These are phyloP conservation scores for Solanum okadae DNA, from an alignment of 257 asterid genomes.

Conservation along the genomic window DNA sequence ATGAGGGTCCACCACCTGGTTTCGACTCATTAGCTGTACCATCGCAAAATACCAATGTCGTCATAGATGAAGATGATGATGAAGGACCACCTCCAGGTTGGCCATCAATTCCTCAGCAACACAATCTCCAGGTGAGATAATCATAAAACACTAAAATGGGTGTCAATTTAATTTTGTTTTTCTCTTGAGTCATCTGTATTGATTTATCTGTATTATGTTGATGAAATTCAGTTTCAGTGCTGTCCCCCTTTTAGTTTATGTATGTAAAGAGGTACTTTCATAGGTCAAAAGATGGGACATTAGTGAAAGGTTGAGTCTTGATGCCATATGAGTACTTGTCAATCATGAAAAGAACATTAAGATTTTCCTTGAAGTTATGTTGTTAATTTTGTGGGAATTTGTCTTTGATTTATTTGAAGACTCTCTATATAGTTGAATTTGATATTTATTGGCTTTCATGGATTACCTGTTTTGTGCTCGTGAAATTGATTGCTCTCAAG, in stretches of 20 bases:
- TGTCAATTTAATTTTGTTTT: not conserved
- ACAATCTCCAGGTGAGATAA: constrained; percentile 23
- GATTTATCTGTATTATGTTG: not conserved
- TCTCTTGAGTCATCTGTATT: not conserved
- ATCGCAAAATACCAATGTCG: constrained; percentile 3
- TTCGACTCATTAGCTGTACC: constrained; percentile 31
- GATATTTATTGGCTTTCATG: not conserved
- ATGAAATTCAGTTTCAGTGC: not conserved
- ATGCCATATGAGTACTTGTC: not conserved
- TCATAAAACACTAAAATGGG: not conserved
- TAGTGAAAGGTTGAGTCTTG: not conserved
- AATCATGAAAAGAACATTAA: not conserved
- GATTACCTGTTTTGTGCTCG: not conserved
- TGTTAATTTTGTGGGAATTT: not conserved
- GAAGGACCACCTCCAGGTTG: constrained; percentile 93
- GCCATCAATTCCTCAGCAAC: constrained; percentile 22
- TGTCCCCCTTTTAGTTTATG: not conserved
- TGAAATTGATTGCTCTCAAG: not conserved
- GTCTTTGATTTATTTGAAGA: not conserved
- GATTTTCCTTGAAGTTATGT: not conserved
- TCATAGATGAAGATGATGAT: constrained; percentile 13
- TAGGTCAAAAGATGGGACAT: not conserved
- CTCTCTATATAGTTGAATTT: not conserved
- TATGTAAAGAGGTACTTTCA: not conserved
- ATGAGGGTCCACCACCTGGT: constrained; percentile 91